A percentile compares a stretch with the other conserved stretches of the same genome.
phyloP scores from a whole-genome alignment of 352 stramenopile species.

The Globisporangium spiculum region DNA sequence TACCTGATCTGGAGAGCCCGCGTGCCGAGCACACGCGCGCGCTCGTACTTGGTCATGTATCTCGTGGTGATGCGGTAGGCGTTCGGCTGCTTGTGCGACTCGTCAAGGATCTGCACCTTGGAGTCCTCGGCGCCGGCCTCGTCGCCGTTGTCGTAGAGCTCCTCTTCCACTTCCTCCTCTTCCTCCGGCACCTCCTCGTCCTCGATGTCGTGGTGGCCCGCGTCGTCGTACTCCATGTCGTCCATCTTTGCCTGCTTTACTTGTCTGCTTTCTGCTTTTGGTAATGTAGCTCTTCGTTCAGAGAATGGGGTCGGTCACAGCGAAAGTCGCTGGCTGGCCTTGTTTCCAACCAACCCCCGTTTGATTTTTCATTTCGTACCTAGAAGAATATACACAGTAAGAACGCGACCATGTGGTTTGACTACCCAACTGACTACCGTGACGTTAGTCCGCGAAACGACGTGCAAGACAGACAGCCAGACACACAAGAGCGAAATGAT shows the following conservation, averaged over 20 bases:
- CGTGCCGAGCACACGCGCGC: constrained; percentile 96
- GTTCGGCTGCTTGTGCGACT: constrained; percentile 86
- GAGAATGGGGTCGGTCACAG: neutral
- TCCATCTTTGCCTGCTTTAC: constrained; percentile 42
- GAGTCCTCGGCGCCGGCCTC: constrained; percentile 49
- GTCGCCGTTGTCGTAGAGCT: constrained; percentile 65
- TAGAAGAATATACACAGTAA: neutral
- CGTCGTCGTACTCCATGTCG: constrained; percentile 87
- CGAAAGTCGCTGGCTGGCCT: neutral
- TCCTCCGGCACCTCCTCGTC: constrained; percentile 83
- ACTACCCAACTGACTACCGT: neutral
- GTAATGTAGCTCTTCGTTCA: constrained; percentile 6
- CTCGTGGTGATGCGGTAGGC: constrained; percentile 93
- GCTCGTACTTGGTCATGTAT: constrained; percentile 99
- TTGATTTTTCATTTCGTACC: neutral
- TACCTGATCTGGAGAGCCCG: constrained; percentile 97
- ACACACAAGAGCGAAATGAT: neutral
- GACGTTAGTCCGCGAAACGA: constrained; percentile 8
- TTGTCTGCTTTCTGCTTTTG: neutral
- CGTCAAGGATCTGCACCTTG: constrained; percentile 78
- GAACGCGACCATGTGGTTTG: too few species aligned
- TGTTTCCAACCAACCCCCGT: constrained; percentile 15
- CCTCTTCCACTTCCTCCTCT: constrained; percentile 72
- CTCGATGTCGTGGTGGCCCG: constrained; percentile 68
- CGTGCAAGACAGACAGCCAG: neutral